Evolutionary conservation across 179 eudicot species (phyloP), one percentile per base, ranked within the genome.

Genomic region (Vitellaria paradoxa): DNA sequence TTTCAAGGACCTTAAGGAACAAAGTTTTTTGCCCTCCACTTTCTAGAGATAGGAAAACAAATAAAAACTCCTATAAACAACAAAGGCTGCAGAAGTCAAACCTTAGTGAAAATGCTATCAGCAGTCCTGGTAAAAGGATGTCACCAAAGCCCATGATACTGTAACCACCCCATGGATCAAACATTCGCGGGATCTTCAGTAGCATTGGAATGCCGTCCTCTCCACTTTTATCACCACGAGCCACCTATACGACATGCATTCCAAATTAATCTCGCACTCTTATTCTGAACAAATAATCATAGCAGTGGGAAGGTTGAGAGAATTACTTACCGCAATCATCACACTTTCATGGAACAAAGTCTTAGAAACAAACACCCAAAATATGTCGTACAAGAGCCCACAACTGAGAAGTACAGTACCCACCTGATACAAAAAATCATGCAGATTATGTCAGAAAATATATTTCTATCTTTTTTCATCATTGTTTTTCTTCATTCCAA

Each of bases 111-210:
- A 93, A 93, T 53, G 95, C 90, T n/a, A 92, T 80, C 11, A 92
- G 80, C 67, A 93, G 81, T 70, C 98, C 98, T 10, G 97, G 97
- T 80, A 92, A 82, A 42, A 92, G 89, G 73, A 93, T 93, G 80
- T 90, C 95, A 67, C 97, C 97, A 72, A 93, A 93, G 62, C 98
- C 98, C 12, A 93, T 86, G 82, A 93, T 92, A 82, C 97, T 93
- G 81, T 86, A 91, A 67, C 98, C 96, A 63, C 97, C 98, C 98
- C 98, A 93, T 6, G 93, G 96, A 82, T 93, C 98, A 79, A 89
- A 89, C 82, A 92, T 84, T 64, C 98, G 90, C 17, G 97, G 97
- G 76, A 93, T 85, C 79, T 93, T 93, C 56, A 93, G 82, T 40
- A 92, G 88, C 97, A 93, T 93, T 5, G 97, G 98, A 45, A 93